Percentiles rank a stretch among this genome's conserved stretches.
phyloP scores from a whole-genome alignment of 1,284 basidiomycete species.

The Trichosporon sp. region DNA sequence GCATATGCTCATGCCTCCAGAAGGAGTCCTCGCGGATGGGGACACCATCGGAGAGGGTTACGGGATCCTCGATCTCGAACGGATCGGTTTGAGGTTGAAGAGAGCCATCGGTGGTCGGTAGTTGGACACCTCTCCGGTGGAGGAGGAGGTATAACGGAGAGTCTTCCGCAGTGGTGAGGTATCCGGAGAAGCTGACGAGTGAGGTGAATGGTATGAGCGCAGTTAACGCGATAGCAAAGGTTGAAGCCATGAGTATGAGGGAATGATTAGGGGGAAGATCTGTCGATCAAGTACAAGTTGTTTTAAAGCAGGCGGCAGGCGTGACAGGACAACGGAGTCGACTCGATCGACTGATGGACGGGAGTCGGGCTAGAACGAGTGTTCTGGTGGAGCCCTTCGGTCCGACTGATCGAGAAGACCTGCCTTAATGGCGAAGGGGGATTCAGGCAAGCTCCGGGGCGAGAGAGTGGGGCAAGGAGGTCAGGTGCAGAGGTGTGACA shows the following conservation, averaged over 20 bases:
- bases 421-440: not conserved
- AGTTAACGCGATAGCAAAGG: conserved; percentile 38
- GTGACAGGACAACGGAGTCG: not conserved
- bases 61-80: conserved; percentile 72
- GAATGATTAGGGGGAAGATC: not conserved
- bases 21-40: conserved; percentile 72
- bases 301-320: not conserved
- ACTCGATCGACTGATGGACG: not conserved
- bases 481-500: conserved; percentile 1
- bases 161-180: conserved; percentile 42
- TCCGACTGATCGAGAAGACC: not conserved
- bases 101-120: conserved; percentile 43
- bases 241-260: conserved; percentile 19
- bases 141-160: conserved; percentile 40
- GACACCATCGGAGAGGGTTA: conserved; percentile 72
- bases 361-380: not conserved
- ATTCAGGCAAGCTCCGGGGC: not conserved
- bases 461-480: not conserved
- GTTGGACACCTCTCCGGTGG: conserved; percentile 33
- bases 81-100: conserved; percentile 62
- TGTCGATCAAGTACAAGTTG: not conserved
- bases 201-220: conserved; percentile 46
- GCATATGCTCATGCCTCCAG: conserved; percentile 57
- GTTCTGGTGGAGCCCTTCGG: not conserved
- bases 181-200: conserved; percentile 44